Base-by-base conservation (phyloP, 139 green algal genomes). In the Chlamydomonas schloesseri region DNA sequence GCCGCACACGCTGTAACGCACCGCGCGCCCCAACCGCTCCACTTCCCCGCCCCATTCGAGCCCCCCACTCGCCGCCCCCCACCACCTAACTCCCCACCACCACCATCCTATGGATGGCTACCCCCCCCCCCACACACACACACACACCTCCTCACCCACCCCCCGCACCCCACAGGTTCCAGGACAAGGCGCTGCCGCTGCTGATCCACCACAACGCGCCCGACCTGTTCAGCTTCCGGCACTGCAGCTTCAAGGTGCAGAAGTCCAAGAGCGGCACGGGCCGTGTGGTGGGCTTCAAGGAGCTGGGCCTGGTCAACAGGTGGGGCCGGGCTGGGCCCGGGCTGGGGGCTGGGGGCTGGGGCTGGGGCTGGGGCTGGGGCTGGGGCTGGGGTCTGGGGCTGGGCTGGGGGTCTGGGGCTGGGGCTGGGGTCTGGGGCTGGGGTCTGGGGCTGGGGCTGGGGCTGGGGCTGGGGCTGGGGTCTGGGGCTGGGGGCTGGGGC, bases 291-390 rank as follows among this genome's bases (percentile, higher is more conserved):
- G 90, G 88, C 24, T 96, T 93, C 84, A 78, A 84, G 53, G 94
- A 97, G 88, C 86, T 96, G 42, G 93, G 93, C 15, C 89, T 96
- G 37, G 80, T 91, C 34, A 97, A 97, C 90, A 92, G 88, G 89
- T 92, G 68, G 42, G 42, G 42, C 6, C 6, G 42, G 42, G 42
- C 42, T 50, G 42, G 42, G 42, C 42, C 8, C 6, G 42, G 42
- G 42, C 42, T 50, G 42, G 42, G 42, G 9, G n/a, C 4, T 50
- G 5, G 73, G 17, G 24, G 13, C 24, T 47, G 73, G 47, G 62
- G 34, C 18, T 77, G 81, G 20, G 24, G 60, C 42, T 28, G 34
- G 47, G 28, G 2, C 18, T 24, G 55, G 73, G 47, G 57, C 46
- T 57, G 34, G 0, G 34, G 23, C 65, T 57, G 11, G 11, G 11